Conservation (phyloP, 2,329 filamentous ascomycete species). For the Huntiella abstrusa region DNA sequence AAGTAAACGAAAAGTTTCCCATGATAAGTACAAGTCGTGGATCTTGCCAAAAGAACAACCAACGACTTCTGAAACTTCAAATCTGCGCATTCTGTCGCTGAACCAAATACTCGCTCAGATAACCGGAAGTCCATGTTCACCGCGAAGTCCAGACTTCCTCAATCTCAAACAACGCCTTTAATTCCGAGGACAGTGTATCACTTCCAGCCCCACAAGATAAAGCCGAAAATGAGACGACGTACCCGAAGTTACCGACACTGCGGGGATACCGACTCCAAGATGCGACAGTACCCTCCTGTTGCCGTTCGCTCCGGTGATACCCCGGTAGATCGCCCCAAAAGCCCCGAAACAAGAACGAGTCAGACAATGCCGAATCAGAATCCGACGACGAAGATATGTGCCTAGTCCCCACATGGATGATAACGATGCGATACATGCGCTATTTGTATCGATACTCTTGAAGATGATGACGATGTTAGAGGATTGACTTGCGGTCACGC, state of each 20-base stretch:
- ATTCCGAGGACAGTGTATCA: not conserved
- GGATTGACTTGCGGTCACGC: slow-evolving; percentile 93
- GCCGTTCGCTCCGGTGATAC: slow-evolving; percentile 3
- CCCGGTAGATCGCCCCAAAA: not conserved
- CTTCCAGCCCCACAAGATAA: slow-evolving; percentile 5
- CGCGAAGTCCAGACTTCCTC: not conserved
- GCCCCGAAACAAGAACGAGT: not conserved
- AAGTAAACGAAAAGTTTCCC: slow-evolving; percentile 94
- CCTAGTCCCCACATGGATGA: slow-evolving; percentile 66
- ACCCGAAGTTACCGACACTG: not conserved
- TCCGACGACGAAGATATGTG: slow-evolving; percentile 54
- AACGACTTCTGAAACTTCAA: slow-evolving; percentile 5
- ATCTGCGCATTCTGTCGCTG: not conserved
- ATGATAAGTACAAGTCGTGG: slow-evolving; percentile 91
- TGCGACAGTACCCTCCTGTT: slow-evolving; percentile 4
- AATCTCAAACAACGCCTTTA: not conserved
- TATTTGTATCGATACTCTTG: slow-evolving; percentile 84
- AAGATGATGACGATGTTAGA: slow-evolving; percentile 89
- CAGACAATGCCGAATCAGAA: slow-evolving; percentile 21
- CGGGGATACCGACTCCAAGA: not conserved
- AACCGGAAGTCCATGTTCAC: not conserved
- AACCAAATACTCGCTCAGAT: not conserved
- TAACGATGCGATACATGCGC: slow-evolving; percentile 84
- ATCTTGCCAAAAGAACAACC: slow-evolving; percentile 32
- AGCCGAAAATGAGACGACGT: not conserved